These are phyloP conservation scores for Oxytropis ochrocephala DNA, from an alignment of 306 rosid genomes.

Conservation along the genomic window DNA sequence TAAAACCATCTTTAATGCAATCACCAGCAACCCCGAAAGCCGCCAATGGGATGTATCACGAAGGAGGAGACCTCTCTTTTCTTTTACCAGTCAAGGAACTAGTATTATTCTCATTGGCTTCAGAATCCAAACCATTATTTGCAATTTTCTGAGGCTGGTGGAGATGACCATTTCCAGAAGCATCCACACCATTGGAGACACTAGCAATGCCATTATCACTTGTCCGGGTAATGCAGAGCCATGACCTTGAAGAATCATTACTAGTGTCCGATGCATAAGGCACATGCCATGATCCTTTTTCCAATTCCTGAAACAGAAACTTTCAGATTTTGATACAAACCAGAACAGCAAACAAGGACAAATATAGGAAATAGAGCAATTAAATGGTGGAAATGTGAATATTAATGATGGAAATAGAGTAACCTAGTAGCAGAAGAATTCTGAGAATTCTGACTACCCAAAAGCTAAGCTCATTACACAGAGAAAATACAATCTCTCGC, in stretches of 20 bases:
- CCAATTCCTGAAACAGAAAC: conserved; percentile 62
- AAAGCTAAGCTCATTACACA: too few species aligned
- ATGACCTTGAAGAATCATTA: conserved; percentile 36
- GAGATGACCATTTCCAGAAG: conserved; percentile 21
- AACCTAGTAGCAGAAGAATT: too few species aligned
- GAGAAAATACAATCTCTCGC: too few species aligned
- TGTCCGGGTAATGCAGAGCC: conserved; percentile 75
- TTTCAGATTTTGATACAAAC: conserved; percentile 6
- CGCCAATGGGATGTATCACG: neutral
- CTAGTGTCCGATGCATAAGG: conserved; percentile 38
- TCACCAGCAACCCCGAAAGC: neutral
- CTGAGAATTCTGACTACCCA: too few species aligned
- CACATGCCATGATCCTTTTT: conserved; percentile 80
- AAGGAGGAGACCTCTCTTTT: conserved; percentile 60
- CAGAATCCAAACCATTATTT: conserved; percentile 17
- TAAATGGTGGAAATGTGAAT: too few species aligned
- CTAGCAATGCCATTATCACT: conserved; percentile 8
- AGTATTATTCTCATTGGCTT: conserved; percentile 17
- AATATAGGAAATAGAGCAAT: too few species aligned
- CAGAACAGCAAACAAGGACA: too few species aligned
- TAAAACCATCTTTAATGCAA: neutral
- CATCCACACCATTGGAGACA: conserved; percentile 12
- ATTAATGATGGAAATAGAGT: too few species aligned
- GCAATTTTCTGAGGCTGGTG: conserved; percentile 9
- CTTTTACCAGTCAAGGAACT: conserved; percentile 46